A percentile compares a stretch with the other conserved stretches of the same genome.
phyloP scores from a whole-genome alignment of 805 yeast species.

The Cyberlindnera japonica region DNA sequence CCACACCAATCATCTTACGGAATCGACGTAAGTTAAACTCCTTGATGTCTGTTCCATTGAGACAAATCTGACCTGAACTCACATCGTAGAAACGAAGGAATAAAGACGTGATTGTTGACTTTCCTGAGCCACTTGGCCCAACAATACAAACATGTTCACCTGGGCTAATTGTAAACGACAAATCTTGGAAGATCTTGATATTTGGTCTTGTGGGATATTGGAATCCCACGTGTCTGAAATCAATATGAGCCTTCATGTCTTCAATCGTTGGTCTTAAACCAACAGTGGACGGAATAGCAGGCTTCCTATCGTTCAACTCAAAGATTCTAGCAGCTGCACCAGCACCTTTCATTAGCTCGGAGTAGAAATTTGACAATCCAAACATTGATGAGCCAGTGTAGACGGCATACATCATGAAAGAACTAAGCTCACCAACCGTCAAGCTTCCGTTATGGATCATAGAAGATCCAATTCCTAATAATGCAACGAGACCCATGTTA shows the following conservation, averaged over 20 bases:
- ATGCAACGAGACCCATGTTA: constrained; percentile 70
- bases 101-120: constrained; percentile 80
- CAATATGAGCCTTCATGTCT: constrained; percentile 42
- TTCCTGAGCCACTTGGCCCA: constrained; percentile 97
- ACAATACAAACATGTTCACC: constrained; percentile 93
- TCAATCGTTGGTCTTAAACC: constrained; percentile 45
- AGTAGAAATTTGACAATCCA: constrained; percentile 85
- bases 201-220: constrained; percentile 83
- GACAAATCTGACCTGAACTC: constrained; percentile 51
- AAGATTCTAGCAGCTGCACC: constrained; percentile 93
- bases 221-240: constrained; percentile 61
- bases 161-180: constrained; percentile 58
- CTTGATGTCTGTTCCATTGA: constrained; percentile 62
- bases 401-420: constrained; percentile 93
- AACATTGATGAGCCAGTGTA: constrained; percentile 91
- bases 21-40: constrained; percentile 68
- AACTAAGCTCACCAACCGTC: constrained; percentile 83
- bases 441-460: constrained; percentile 76
- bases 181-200: constrained; percentile 55
- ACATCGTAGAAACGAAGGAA: constrained; percentile 85
- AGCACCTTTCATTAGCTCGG: constrained; percentile 94
- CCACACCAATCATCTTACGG: constrained; percentile 78
- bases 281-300: constrained; percentile 60
- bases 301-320: constrained; percentile 77
- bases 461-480: constrained; percentile 75